Percentiles rank a stretch among this genome's conserved stretches.
Conservation (phyloP, 2,329 filamentous ascomycete species). For the Coniochaeta ligniaria region DNA sequence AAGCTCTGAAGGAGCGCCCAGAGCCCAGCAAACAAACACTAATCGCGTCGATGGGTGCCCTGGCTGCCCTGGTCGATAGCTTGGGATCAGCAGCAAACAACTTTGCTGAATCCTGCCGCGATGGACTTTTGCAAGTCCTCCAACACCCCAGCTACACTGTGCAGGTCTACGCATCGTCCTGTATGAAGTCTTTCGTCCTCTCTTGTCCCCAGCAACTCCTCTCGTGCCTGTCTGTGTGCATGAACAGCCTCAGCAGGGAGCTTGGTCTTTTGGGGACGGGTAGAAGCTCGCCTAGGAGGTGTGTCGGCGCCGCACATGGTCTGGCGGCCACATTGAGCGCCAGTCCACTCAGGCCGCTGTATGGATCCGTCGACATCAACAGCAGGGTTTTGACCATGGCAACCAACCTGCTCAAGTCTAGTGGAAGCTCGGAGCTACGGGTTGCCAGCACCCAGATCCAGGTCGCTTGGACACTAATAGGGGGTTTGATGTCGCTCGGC, state of each 20-base stretch:
- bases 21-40: slow-evolving; percentile 86
- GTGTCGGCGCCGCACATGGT: slow-evolving; percentile 86
- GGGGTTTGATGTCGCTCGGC: slow-evolving; percentile 90
- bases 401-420: slow-evolving; percentile 85
- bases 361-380: slow-evolving; percentile 93
- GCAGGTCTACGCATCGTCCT: slow-evolving; percentile 81
- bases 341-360: slow-evolving; percentile 78
- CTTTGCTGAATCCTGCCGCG: slow-evolving; percentile 77
- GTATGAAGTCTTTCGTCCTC: slow-evolving; percentile 78
- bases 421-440: slow-evolving; percentile 81
- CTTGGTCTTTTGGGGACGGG: slow-evolving; percentile 68
- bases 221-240: slow-evolving; percentile 86
- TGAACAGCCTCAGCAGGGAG: slow-evolving; percentile 90
- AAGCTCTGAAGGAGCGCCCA: slow-evolving; percentile 75
- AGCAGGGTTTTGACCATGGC: slow-evolving; percentile 86
- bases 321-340: slow-evolving; percentile 87
- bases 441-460: slow-evolving; percentile 93
- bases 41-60: slow-evolving; percentile 68
- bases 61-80: slow-evolving; percentile 69
- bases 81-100: slow-evolving; percentile 75
- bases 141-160: slow-evolving; percentile 96
- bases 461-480: slow-evolving; percentile 95
- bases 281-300: slow-evolving; percentile 73
- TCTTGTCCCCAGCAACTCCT: slow-evolving; percentile 89
- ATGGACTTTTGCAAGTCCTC: slow-evolving; percentile 81